Evolutionary conservation across 2,329 filamentous ascomycete species (phyloP), one percentile per base, ranked within the genome.

Genomic region (Corniculantispora saksenae): DNA sequence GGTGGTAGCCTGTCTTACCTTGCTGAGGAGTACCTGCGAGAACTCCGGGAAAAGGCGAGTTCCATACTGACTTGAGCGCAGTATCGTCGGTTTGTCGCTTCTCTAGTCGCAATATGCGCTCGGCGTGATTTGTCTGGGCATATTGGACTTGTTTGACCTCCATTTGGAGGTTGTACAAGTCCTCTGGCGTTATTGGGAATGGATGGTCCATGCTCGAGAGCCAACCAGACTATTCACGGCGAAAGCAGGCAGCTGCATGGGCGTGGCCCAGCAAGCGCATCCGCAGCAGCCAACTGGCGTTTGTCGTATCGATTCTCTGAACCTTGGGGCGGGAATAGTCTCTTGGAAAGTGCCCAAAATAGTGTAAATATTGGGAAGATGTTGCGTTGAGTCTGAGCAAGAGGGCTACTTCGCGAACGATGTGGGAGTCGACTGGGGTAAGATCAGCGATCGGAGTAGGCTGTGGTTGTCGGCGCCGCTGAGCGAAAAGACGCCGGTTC

Each of bases 41-140:
- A 47, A 93, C 88, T 69, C 89, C 90, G n/a, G 94, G 93, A 75
- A 97, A 97, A 19, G 94, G 94, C 64, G 94, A 97, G 69, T 91
- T 90, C 95, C 95, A 99, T 64, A 96, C 91, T 67, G 91, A 97
- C 78, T 94, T 96, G 66, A 90, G 78, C 38, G 86, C 84, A 58
- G 86, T 85, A 77, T 90, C 87, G 69, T 90, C 88, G 40, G 87
- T 87, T 73, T 90, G 87, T 55, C 87, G 86, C 72, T 88, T 88
- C 75, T 91, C 88, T 60, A 91, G 76, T 67, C 86, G 81, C 66
- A 84, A 77, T 62, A 91, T 75, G 73, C 88, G 81, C 69, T 90
- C 88, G 65, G 84, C 82, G 77, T 90, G 87, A 71, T 82, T 85
- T 68, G 79, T 83, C 75, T 90, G 88, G 67, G 86, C 80, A 73